Evolutionary conservation across 441 rosid species (phyloP), one percentile per base, ranked within the genome.

Genomic region (Metrosideros polymorpha): DNA sequence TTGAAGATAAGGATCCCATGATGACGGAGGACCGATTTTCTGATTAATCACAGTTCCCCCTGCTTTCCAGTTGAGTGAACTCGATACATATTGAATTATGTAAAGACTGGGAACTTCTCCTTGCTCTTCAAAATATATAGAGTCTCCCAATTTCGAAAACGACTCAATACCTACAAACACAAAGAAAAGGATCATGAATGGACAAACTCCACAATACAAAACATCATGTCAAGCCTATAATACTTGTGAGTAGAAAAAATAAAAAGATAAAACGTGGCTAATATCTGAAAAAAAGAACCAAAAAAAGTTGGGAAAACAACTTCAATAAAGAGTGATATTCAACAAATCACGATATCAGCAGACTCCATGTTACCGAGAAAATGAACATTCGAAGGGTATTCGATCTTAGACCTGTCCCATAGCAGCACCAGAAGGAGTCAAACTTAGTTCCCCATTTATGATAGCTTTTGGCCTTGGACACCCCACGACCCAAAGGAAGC

Each of bases 101-200:
- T 96, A 98, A 89, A 98, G 95, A 86, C 94, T 90, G 30, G 97
- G 98, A 89, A 84, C 52, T 13, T 88, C 87, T 19, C 96, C 97
- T 90, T 92, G 94, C 91, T 94, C 96, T 92, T 96, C 96, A 85
- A 96, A 98, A 83, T 95, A 98, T 82, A 98, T 95, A 57, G 99
- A 98, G 92, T 96, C 99, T 89, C 99, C 99, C 66, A 96, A 92
- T 91, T 98, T 98, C 43, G 99, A 95, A 90, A 98, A 98, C 2
- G 98, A 98, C 89, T 98, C 99, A 87, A 95, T 91, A 83, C 98
- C 99, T 96, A 86, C 87, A 47, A 2, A 35, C 9, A 30, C 42
- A 61, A 35, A 76, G 76, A 82, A 50, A 84, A 32, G 18, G 54
- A 43, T 35, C 42, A 7, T 66, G 77, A 24, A 66, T 19, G 77